Evolutionary conservation across 768 basidiomycete genomes (phyloP).

Genomic region (Phlebiopsis gigantea): DNA sequence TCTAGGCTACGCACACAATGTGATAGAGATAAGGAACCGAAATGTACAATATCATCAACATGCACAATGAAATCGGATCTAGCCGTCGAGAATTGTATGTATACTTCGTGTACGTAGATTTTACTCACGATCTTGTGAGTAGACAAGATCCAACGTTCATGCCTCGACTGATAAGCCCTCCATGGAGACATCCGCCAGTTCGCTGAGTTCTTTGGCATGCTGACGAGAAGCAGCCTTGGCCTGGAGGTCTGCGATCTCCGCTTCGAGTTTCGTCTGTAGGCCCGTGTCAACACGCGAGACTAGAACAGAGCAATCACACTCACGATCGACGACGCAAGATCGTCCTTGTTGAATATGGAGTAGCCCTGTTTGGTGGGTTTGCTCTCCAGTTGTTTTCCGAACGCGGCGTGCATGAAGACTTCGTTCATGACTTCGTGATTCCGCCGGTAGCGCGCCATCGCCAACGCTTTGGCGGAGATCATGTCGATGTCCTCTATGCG

Average conservation of each 20-base stretch:
- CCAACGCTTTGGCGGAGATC: constrained; percentile 69
- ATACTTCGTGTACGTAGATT: too few species aligned
- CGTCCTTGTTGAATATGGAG: constrained; percentile 11
- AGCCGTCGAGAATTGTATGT: not conserved
- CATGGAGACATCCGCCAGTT: constrained; percentile 20
- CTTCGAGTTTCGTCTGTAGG: constrained; percentile 47
- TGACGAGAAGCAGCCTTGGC: constrained; percentile 41
- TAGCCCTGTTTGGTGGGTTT: constrained; percentile 8
- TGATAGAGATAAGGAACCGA: not conserved
- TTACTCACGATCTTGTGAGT: too few species aligned
- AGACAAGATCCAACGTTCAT: not conserved
- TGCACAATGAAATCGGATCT: not conserved
- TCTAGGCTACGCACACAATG: constrained; percentile 24
- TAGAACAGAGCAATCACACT: constrained; percentile 11
- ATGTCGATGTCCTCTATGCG: constrained; percentile 36
- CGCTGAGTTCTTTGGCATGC: constrained; percentile 27
- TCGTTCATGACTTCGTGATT: constrained; percentile 86
- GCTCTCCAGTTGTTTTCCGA: constrained; percentile 25
- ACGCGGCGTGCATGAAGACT: constrained; percentile 71
- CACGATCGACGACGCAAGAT: constrained; percentile 11
- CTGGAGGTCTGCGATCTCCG: constrained; percentile 54
- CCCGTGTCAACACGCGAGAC: not conserved
- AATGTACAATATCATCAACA: not conserved
- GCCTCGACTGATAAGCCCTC: not conserved
- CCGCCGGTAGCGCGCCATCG: constrained; percentile 65